phyloP scores from a whole-genome alignment of 2,329 filamentous ascomycete species.

The Sporothrix inflata region DNA sequence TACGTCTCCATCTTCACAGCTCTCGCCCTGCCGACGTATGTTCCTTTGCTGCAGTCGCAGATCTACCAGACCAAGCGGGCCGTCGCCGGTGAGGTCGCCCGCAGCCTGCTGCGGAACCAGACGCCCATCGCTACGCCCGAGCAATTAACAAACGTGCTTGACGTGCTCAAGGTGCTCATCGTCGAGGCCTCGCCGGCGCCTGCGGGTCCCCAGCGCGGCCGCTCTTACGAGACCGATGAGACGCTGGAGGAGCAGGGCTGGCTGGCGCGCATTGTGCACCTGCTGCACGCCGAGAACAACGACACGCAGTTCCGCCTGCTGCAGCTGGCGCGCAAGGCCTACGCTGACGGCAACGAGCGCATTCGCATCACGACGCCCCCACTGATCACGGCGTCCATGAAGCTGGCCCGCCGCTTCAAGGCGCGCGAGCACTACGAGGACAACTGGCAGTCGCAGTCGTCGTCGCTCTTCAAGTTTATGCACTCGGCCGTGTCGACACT shows the following conservation, averaged over 20 bases:
- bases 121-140: conserved; percentile 76
- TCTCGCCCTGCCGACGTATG: conserved; percentile 85
- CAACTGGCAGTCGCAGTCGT: conserved; percentile 66
- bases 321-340: conserved; percentile 84
- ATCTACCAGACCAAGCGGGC: conserved; percentile 90
- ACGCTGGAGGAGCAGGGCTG: conserved; percentile 98
- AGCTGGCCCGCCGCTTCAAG: conserved; percentile 87
- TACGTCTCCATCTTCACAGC: conserved; percentile 98
- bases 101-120: conserved; percentile 79
- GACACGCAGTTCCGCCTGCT: conserved; percentile 93
- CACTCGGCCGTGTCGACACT: conserved; percentile 84
- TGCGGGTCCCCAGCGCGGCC: conserved; percentile 71
- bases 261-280: conserved; percentile 88
- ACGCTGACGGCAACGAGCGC: conserved; percentile 88
- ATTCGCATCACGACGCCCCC: conserved; percentile 95
- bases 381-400: conserved; percentile 85
- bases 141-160: conserved; percentile 85
- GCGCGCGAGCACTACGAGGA: conserved; percentile 79
- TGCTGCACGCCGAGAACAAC: conserved; percentile 81
- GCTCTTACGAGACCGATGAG: conserved; percentile 85
- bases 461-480: conserved; percentile 92
- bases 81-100: conserved; percentile 85
- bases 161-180: conserved; percentile 87
- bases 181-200: conserved; percentile 86
- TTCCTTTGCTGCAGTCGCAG: conserved; percentile 86